Percentiles rank a stretch among this genome's conserved stretches.
Evolutionary conservation across 2,329 filamentous ascomycete species (phyloP).

Genomic region (Cryphonectria naterciae): DNA sequence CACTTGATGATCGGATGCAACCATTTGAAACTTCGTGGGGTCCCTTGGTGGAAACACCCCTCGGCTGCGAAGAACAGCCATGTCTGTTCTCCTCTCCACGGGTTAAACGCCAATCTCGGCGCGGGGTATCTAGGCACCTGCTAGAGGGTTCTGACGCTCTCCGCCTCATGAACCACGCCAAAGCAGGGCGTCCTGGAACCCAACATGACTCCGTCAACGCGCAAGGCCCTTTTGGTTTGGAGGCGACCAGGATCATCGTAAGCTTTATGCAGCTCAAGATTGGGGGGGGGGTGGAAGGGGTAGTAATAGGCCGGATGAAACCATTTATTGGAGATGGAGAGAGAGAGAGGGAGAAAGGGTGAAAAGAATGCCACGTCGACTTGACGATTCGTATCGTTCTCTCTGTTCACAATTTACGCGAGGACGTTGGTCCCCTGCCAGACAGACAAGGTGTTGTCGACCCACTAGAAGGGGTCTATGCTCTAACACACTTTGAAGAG

Average conservation of each 20-base stretch:
- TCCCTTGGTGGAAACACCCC: background rate
- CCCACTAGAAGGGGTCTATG: background rate
- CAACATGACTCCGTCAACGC: background rate
- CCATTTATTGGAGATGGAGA: background rate
- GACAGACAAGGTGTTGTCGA: background rate
- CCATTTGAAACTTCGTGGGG: background rate
- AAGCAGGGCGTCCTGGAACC: background rate
- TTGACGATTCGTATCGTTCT: background rate
- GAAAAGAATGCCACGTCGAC: background rate
- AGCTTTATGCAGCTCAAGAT: background rate
- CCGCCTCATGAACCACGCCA: background rate
- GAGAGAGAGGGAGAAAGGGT: background rate
- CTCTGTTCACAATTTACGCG: background rate
- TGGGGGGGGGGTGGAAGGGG: background rate
- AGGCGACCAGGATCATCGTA: background rate
- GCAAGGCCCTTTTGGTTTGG: background rate
- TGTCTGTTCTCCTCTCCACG: too few species aligned
- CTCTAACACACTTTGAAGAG: background rate
- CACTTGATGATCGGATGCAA: background rate
- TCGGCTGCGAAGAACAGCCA: too few species aligned
- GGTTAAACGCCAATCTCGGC: background rate
- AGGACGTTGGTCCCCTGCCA: background rate
- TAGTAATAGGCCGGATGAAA: background rate
- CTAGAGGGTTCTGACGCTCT: background rate
- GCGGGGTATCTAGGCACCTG: background rate